phyloP scores from a whole-genome alignment of 176 grass and related monocot genomes.

The Carex littledalei region DNA sequence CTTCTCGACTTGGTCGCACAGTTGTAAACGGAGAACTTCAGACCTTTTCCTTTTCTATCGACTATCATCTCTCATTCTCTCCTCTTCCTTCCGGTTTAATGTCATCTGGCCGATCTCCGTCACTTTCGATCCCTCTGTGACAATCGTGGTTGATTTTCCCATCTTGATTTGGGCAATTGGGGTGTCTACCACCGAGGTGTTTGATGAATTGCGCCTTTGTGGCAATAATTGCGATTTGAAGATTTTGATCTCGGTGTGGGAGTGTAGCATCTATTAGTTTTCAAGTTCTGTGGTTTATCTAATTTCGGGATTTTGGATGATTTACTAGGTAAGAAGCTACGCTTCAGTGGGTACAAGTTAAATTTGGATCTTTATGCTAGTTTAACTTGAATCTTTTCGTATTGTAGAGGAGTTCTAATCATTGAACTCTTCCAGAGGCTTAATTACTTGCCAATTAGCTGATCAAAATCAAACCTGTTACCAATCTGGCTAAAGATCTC shows the following conservation, averaged over 20 bases:
- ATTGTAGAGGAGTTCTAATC: not conserved
- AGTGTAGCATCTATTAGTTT: not conserved
- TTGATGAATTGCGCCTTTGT: constrained; percentile 3
- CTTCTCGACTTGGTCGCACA: constrained; percentile 13
- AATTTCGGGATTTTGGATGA: not conserved
- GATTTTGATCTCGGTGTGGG: not conserved
- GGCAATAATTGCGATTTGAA: not conserved
- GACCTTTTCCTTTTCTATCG: not conserved
- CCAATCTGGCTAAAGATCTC: not conserved
- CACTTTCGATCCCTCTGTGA: not conserved
- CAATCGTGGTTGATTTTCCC: not conserved
- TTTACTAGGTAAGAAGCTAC: not conserved
- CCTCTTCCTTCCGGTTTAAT: not conserved
- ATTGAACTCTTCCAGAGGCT: not conserved
- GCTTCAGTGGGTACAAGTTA: not conserved
- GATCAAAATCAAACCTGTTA: not conserved
- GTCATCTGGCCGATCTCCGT: not conserved
- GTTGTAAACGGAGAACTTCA: not conserved
- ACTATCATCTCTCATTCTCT: not conserved
- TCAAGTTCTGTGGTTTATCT: not conserved
- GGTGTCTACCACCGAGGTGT: not conserved
- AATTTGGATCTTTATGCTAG: not conserved
- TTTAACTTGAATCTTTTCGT: not conserved
- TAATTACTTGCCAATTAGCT: not conserved
- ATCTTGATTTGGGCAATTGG: not conserved